phyloP scores from a whole-genome alignment of 2,329 filamentous ascomycete species.

The Magnaporthiopsis rhizophila region DNA sequence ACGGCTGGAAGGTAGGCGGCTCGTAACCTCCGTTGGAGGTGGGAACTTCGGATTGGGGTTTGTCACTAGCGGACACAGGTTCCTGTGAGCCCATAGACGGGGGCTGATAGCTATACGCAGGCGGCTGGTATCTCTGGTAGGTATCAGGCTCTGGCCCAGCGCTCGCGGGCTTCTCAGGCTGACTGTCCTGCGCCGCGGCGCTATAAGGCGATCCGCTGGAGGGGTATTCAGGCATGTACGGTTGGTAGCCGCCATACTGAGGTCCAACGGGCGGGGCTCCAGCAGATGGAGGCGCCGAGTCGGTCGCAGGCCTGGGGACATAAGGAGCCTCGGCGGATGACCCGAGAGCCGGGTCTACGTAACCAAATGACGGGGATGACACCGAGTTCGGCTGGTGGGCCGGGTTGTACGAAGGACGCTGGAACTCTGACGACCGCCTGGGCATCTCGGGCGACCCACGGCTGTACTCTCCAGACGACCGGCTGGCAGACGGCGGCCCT shows the following conservation, averaged over 20 bases:
- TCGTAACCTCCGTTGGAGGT: constrained; percentile 43
- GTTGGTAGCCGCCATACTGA: constrained; percentile 13
- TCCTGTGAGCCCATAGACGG: constrained; percentile 28
- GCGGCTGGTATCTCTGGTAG: constrained; percentile 31
- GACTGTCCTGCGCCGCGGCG: neutral
- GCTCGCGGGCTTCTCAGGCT: constrained; percentile 4
- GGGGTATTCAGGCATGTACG: constrained; percentile 11
- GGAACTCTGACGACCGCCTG: constrained; percentile 29
- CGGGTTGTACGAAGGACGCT: constrained; percentile 23
- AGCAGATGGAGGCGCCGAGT: neutral
- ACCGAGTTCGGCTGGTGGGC: constrained; percentile 25
- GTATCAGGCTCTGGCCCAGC: constrained; percentile 5
- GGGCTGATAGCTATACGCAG: constrained; percentile 44
- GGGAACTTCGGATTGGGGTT: constrained; percentile 14
- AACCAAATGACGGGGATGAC: constrained; percentile 22
- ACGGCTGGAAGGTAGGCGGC: constrained; percentile 53
- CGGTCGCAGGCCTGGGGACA: neutral
- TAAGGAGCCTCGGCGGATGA: constrained; percentile 20
- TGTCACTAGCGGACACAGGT: constrained; percentile 9
- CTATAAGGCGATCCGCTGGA: constrained; percentile 14
- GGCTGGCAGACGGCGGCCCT: constrained; percentile 33
- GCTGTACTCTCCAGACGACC: constrained; percentile 33
- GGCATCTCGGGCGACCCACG: constrained; percentile 33
- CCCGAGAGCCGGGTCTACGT: constrained; percentile 17
- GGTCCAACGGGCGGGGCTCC: constrained; percentile 10